These are phyloP conservation scores for Candida silvicultrix DNA, from an alignment of 805 yeast genomes.

Conservation along the genomic window DNA sequence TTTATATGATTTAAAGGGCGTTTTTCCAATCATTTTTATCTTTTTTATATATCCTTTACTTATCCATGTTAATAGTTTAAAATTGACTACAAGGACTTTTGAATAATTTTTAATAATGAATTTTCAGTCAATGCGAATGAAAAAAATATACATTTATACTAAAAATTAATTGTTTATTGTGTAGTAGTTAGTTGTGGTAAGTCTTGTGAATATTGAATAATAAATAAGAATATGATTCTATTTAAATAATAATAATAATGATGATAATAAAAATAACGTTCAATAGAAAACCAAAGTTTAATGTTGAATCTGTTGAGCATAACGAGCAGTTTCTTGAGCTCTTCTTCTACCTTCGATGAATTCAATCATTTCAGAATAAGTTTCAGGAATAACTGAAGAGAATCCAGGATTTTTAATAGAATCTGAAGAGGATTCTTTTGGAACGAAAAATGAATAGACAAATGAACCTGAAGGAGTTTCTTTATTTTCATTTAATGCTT, in stretches of 20 bases:
- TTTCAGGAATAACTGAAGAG: constrained; percentile 75
- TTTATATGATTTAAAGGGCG: not conserved
- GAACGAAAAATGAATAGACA: constrained; percentile 84
- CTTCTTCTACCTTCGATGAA: constrained; percentile 88
- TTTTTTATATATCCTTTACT: no score
- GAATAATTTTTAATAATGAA: not conserved
- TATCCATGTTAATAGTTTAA: not conserved
- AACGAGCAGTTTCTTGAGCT: constrained; percentile 74
- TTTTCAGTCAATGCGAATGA: not conserved
- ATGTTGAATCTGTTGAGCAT: constrained; percentile 36
- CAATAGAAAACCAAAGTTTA: no score
- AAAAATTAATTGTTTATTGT: not conserved
- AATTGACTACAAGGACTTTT: not conserved
- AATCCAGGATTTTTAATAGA: constrained; percentile 43
- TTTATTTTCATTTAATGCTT: constrained; percentile 54
- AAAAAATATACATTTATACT: no score
- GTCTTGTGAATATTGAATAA: not conserved
- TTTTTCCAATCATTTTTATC: not conserved
- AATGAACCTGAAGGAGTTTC: constrained; percentile 78
- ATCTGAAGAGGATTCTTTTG: constrained; percentile 39
- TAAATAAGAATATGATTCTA: no score
- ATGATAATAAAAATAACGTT: no score
- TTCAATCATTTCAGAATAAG: constrained; percentile 89
- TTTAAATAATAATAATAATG: no score
- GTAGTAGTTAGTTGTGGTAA: no score